Percentiles rank a stretch among this genome's conserved stretches.
Conservation (phyloP, 2,329 filamentous ascomycete species). For the Macroventuria anomochaeta region DNA sequence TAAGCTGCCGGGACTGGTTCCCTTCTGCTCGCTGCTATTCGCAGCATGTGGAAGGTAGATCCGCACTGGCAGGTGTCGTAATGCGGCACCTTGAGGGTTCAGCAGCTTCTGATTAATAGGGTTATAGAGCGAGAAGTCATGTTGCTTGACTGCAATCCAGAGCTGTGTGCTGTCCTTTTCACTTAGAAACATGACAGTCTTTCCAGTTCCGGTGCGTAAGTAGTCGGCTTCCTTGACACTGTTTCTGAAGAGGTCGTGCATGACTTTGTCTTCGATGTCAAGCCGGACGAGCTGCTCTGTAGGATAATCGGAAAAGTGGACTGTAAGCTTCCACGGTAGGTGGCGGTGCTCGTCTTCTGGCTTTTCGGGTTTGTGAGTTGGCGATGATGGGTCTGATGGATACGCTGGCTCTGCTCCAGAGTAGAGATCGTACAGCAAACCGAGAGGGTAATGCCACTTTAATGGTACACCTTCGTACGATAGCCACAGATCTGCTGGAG, state of each 20-base stretch:
- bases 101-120: slow-evolving; percentile 79
- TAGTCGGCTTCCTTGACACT: slow-evolving; percentile 84
- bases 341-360: slow-evolving; percentile 25
- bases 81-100: slow-evolving; percentile 68
- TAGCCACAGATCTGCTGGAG: slow-evolving; percentile 65
- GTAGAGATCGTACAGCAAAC: slow-evolving; percentile 73
- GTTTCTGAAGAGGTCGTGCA: slow-evolving; percentile 72
- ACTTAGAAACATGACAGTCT: slow-evolving; percentile 86
- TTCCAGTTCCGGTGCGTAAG: slow-evolving; percentile 83
- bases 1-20: slow-evolving; percentile 49
- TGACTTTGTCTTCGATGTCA: slow-evolving; percentile 60
- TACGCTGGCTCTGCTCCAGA: slow-evolving; percentile 61
- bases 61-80: slow-evolving; percentile 85
- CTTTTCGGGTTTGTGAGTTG: slow-evolving; percentile 22
- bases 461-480: slow-evolving; percentile 71
- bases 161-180: slow-evolving; percentile 82
- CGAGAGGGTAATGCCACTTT: slow-evolving; percentile 75
- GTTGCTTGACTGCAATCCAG: slow-evolving; percentile 80
- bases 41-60: slow-evolving; percentile 72
- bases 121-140: slow-evolving; percentile 75
- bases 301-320: slow-evolving; percentile 67
- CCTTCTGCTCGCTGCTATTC: slow-evolving; percentile 29
- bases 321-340: slow-evolving; percentile 67
- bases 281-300: slow-evolving; percentile 64
- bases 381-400: slow-evolving; percentile 22